These are phyloP conservation scores for Cladophialophora immunda DNA, from an alignment of 2,329 filamentous ascomycete genomes.

Conservation along the genomic window DNA sequence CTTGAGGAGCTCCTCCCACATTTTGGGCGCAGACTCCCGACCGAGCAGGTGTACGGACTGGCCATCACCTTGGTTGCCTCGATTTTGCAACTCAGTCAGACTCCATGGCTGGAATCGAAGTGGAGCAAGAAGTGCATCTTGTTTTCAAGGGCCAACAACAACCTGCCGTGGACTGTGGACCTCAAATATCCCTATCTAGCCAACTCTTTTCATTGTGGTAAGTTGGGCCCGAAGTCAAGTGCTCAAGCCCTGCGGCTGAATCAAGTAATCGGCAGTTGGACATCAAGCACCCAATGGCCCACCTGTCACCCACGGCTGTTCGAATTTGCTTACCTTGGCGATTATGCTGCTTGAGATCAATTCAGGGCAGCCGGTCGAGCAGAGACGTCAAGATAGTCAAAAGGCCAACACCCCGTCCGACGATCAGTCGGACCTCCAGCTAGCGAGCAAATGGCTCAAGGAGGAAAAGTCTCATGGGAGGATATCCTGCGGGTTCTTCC, in stretches of 20 bases:
- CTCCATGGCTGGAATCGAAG: too few species aligned
- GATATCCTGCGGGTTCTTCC: neutral
- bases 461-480: neutral
- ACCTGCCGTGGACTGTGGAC: too few species aligned
- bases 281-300: neutral
- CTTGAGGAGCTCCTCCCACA: neutral
- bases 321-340: neutral
- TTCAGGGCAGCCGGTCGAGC: neutral
- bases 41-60: neutral
- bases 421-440: neutral
- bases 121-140: too few species aligned
- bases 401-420: neutral
- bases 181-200: too few species aligned
- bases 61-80: neutral
- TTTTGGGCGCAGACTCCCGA: neutral
- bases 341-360: conserved; percentile 1
- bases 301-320: neutral
- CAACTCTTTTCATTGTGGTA: too few species aligned
- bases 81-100: too few species aligned
- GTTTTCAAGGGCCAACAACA: too few species aligned
- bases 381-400: neutral
- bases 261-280: neutral
- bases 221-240: too few species aligned
- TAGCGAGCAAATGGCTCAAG: neutral
- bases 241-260: too few species aligned